Conservation (phyloP, 2,329 filamentous ascomycete genomes). For the Acrodontium crateriforme region DNA sequence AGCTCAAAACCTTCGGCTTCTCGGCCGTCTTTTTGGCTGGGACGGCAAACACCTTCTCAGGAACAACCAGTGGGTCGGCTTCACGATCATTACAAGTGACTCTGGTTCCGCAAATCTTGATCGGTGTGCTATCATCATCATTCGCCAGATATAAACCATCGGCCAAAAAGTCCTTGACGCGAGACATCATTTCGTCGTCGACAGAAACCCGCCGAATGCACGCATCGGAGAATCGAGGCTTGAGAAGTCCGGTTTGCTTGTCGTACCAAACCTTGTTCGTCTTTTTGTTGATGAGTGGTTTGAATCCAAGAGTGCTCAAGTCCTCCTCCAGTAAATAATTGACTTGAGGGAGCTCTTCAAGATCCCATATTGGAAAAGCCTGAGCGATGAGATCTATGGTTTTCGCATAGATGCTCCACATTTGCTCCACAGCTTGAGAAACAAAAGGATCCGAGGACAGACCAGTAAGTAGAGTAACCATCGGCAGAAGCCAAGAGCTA, state of each 20-base stretch:
- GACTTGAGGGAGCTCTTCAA: conserved; percentile 34
- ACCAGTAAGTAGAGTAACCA: conserved; percentile 40
- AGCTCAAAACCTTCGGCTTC: conserved; percentile 17
- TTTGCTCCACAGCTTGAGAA: conserved; percentile 43
- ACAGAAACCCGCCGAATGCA: conserved; percentile 39
- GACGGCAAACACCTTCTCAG: not conserved
- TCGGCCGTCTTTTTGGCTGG: conserved; percentile 4
- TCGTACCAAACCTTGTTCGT: conserved; percentile 38
- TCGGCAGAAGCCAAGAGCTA: conserved; percentile 51
- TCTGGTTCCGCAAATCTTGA: conserved; percentile 12
- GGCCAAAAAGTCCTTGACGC: conserved; percentile 48
- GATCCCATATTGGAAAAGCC: conserved; percentile 42
- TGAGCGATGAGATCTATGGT: conserved; percentile 44
- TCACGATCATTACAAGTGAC: conserved; percentile 6
- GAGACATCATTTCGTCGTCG: conserved; percentile 52
- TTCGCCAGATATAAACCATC: conserved; percentile 47
- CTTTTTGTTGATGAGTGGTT: conserved; percentile 36
- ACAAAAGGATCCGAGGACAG: conserved; percentile 40
- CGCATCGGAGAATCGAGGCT: conserved; percentile 39
- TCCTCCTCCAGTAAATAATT: conserved; percentile 57
- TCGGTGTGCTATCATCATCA: conserved; percentile 25
- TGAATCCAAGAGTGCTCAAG: conserved; percentile 50
- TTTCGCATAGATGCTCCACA: conserved; percentile 54
- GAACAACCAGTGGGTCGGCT: conserved; percentile 11
- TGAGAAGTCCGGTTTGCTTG: conserved; percentile 28